Base-by-base conservation (phyloP, 163 green algal genomes). In the Prototheca cutis region DNA sequence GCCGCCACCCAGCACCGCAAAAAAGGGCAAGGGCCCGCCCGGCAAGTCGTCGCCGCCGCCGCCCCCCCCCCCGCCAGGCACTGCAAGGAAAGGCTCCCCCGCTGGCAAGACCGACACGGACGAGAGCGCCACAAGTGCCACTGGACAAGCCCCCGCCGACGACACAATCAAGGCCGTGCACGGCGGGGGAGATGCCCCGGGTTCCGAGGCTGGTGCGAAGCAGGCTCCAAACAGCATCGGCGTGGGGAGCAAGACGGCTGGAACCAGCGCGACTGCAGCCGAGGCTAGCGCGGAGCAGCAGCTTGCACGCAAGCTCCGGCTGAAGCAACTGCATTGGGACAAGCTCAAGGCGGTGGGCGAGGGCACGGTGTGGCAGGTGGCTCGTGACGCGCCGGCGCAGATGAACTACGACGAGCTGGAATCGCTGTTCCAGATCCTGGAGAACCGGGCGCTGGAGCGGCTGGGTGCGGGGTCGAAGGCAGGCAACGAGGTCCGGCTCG, bases 321-420 rank as follows among this genome's bases (percentile, higher is more conserved):
- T 90, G 18, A 90, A 90, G 72, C 68, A 81, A 68, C 73, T 90
- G 70, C 82, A 90, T 67, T 90, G 82, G 82, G 82, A 88, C 56
- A 90, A 87, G 67, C 74, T 88, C 58, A 76, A 65, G 32, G 53
- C 68, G 28, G 71, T 70, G 6, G 32, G 65, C 48, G 64, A 76
- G 21, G 78, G 76, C 62, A 83, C 75, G 3, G 69, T 89, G 30
- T 89, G 76, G 76, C 23, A 59, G 21, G 45, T 21, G 54, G 25
- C 24, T 2, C 21, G 49, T 3, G 59, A 53, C 40, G 30, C 45
- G 42, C 2, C 21, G 23, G 40, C 72, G 53, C 63, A 63, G 40
- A 52, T 87, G 7, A 62, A 86, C 61, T 60, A 74, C 21, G 47
- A 55, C 8, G 69, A 86, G 68, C 75, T 90, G 18, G 78, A 87